Conservation (phyloP, 2,329 filamentous ascomycete species). For the Aureobasidium sp. region DNA sequence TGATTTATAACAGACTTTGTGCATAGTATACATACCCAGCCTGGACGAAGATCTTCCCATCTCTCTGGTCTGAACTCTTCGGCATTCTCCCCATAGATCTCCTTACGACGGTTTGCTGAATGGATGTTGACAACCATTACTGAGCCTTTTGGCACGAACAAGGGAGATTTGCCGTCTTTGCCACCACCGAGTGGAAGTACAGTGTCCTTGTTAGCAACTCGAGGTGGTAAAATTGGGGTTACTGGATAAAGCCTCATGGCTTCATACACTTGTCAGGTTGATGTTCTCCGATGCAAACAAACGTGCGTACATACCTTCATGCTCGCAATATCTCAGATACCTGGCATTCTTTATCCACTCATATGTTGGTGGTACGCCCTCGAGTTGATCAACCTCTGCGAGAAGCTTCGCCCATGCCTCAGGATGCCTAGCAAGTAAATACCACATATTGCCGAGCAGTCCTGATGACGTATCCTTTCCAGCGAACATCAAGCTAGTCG, state of each 20-base stretch:
- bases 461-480: conserved; percentile 45
- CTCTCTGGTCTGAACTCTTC: conserved; percentile 30
- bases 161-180: conserved; percentile 43
- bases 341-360: conserved; percentile 19
- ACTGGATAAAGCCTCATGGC: conserved; percentile 68
- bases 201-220: conserved; percentile 61
- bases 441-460: conserved; percentile 34
- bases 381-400: conserved; percentile 17
- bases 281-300: conserved; percentile 14
- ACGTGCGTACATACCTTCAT: conserved; percentile 34
- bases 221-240: conserved; percentile 55
- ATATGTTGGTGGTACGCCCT: conserved; percentile 33
- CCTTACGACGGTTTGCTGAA: conserved; percentile 29
- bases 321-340: conserved; percentile 49
- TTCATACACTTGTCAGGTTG: conserved; percentile 54
- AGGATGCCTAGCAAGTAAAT: conserved; percentile 18
- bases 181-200: conserved; percentile 59
- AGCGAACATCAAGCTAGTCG: conserved; percentile 41
- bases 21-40: not conserved
- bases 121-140: conserved; percentile 25
- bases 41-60: conserved; percentile 18
- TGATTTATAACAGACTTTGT: not conserved
- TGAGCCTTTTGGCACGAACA: conserved; percentile 33
- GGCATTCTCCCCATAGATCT: conserved; percentile 32
- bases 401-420: conserved; percentile 18